Evolutionary conservation across 2,329 filamentous ascomycete genomes (phyloP).

Genomic region (Hymenoscyphus salicellus): DNA sequence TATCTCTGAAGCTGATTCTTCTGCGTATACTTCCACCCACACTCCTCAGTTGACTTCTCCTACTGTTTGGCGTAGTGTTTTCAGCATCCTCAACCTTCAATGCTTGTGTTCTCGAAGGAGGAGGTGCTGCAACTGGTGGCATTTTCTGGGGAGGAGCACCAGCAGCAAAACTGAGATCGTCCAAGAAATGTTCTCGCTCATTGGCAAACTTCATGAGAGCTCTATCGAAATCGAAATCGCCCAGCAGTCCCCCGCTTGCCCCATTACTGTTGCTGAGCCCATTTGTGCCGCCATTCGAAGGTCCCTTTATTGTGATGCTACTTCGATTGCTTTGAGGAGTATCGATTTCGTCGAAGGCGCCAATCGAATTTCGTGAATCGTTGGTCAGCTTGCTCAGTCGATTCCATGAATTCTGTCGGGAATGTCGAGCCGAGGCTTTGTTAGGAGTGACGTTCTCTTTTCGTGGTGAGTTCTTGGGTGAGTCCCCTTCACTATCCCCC

Average conservation of each 20-base stretch:
- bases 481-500: conserved; percentile 50
- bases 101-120: conserved; percentile 68
- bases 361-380: conserved; percentile 51
- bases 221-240: conserved; percentile 88
- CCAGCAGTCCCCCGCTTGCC: conserved; percentile 36
- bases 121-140: conserved; percentile 64
- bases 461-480: conserved; percentile 38
- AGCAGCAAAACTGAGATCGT: conserved; percentile 85
- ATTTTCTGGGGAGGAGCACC: conserved; percentile 67
- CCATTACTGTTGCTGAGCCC: conserved; percentile 20
- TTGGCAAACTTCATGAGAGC: conserved; percentile 91
- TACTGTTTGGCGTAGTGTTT: conserved; percentile 29
- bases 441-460: conserved; percentile 17
- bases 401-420: conserved; percentile 58
- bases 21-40: conserved; percentile 83
- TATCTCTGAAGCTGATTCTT: conserved; percentile 88
- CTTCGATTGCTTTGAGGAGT: conserved; percentile 56
- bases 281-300: conserved; percentile 23
- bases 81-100: conserved; percentile 72
- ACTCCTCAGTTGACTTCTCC: conserved; percentile 44
- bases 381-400: conserved; percentile 54
- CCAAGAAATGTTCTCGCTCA: conserved; percentile 90
- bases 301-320: conserved; percentile 59
- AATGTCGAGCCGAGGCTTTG: conserved; percentile 50
- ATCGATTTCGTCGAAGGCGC: conserved; percentile 57